Evolutionary conservation across 164 flowering plant genomes (phyloP).

Genomic region (Magnolia changhungtana): DNA sequence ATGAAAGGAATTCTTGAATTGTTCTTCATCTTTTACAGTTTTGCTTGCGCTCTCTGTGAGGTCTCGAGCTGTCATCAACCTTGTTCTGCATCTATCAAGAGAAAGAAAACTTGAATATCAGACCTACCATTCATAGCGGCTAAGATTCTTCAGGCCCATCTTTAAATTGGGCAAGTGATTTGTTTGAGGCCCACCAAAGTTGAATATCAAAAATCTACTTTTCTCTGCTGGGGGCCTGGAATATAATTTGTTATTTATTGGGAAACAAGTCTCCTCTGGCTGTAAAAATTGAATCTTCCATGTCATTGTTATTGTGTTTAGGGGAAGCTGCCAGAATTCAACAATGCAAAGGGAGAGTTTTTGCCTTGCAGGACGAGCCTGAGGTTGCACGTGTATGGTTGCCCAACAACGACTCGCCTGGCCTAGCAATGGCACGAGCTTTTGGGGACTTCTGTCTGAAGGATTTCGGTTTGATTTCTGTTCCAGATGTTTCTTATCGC

Average conservation of each 20-base stretch:
- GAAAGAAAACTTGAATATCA: neutral
- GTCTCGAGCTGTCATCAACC: neutral
- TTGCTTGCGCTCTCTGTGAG: neutral
- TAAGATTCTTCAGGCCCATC: too few species aligned
- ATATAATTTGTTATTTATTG: neutral
- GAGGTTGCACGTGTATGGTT: slow-evolving; percentile 90
- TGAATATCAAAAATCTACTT: too few species aligned
- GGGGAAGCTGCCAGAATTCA: slow-evolving; percentile 98
- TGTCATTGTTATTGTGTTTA: slow-evolving; percentile 17
- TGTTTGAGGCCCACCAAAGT: too few species aligned
- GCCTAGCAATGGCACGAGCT: slow-evolving; percentile 79
- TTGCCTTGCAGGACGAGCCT: slow-evolving; percentile 97
- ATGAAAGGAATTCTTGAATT: neutral
- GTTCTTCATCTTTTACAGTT: neutral
- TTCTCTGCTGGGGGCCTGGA: neutral
- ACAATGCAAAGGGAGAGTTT: slow-evolving; percentile 88
- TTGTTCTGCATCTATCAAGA: neutral
- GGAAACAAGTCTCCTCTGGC: neutral
- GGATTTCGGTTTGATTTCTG: slow-evolving; percentile 69
- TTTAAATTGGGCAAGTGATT: too few species aligned
- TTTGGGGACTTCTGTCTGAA: slow-evolving; percentile 77
- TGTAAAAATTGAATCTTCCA: neutral
- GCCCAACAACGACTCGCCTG: slow-evolving; percentile 80
- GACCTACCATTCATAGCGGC: neutral
- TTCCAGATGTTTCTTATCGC: slow-evolving; percentile 58